Evolutionary conservation across 805 yeast genomes (phyloP).

Genomic region (Teunomyces cretensis): DNA sequence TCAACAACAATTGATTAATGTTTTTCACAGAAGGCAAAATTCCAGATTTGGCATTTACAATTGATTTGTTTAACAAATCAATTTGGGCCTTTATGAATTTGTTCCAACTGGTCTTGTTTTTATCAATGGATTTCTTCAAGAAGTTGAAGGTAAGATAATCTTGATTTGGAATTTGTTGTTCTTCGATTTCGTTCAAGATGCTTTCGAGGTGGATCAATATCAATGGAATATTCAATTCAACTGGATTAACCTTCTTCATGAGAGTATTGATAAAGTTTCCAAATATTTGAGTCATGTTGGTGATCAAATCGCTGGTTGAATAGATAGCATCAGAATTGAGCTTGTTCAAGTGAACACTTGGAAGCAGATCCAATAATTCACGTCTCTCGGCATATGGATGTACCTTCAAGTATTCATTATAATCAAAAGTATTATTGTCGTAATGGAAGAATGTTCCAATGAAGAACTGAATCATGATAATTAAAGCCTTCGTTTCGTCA

Average conservation of each 20-base stretch:
- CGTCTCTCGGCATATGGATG: conserved; percentile 32
- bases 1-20: conserved; percentile 30
- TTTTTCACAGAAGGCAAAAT: conserved; percentile 34
- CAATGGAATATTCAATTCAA: conserved; percentile 34
- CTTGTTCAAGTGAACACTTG: conserved; percentile 25
- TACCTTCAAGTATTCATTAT: conserved; percentile 26
- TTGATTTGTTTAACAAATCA: conserved; percentile 33
- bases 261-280: conserved; percentile 37
- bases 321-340: conserved; percentile 40
- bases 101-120: conserved; percentile 55
- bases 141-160: conserved; percentile 56
- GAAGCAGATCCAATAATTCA: conserved; percentile 25
- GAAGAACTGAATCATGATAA: conserved; percentile 39
- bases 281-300: conserved; percentile 48
- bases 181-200: conserved; percentile 35
- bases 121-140: conserved; percentile 52
- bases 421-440: conserved; percentile 28
- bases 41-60: conserved; percentile 37
- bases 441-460: conserved; percentile 43
- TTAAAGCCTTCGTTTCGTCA: conserved; percentile 34
- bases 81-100: conserved; percentile 58
- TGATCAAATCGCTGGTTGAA: conserved; percentile 44
- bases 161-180: conserved; percentile 47
- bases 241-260: conserved; percentile 35
- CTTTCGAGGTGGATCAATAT: conserved; percentile 30